These are phyloP conservation scores for Ramularia collo-cygni DNA, from an alignment of 2,329 filamentous ascomycete species.

Conservation along the genomic window DNA sequence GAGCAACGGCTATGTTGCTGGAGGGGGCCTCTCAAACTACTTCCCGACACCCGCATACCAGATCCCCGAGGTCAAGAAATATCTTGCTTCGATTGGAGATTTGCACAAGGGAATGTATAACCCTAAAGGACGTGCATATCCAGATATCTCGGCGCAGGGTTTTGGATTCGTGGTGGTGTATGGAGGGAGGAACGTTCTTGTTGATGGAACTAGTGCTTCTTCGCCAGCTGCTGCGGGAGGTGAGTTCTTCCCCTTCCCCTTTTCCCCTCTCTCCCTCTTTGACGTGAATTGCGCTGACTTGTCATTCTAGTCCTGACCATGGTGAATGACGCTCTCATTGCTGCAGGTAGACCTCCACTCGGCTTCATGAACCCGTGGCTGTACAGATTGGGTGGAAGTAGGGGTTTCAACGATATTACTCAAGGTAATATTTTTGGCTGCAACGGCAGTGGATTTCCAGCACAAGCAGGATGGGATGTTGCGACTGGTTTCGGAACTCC, in stretches of 20 bases:
- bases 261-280: no score
- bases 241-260: neutral
- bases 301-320: slow-evolving; percentile 45
- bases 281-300: neutral
- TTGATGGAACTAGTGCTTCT: slow-evolving; percentile 48
- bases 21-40: slow-evolving; percentile 39
- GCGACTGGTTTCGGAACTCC: slow-evolving; percentile 24
- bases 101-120: slow-evolving; percentile 39
- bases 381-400: slow-evolving; percentile 40
- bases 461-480: slow-evolving; percentile 21
- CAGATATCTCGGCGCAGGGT: slow-evolving; percentile 47
- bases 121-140: slow-evolving; percentile 36
- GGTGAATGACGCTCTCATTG: slow-evolving; percentile 55
- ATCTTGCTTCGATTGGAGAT: slow-evolving; percentile 34
- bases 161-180: slow-evolving; percentile 40
- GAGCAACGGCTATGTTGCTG: slow-evolving; percentile 36
- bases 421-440: slow-evolving; percentile 36
- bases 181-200: slow-evolving; percentile 37
- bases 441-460: slow-evolving; percentile 18
- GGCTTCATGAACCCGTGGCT: slow-evolving; percentile 58
- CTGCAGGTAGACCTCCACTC: slow-evolving; percentile 42
- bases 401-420: slow-evolving; percentile 46
- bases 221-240: slow-evolving; percentile 50
- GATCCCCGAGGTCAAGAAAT: slow-evolving; percentile 33
- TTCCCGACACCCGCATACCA: slow-evolving; percentile 40